Conservation (phyloP, 2,329 filamentous ascomycete genomes). For the Xylariaceae sp. region DNA sequence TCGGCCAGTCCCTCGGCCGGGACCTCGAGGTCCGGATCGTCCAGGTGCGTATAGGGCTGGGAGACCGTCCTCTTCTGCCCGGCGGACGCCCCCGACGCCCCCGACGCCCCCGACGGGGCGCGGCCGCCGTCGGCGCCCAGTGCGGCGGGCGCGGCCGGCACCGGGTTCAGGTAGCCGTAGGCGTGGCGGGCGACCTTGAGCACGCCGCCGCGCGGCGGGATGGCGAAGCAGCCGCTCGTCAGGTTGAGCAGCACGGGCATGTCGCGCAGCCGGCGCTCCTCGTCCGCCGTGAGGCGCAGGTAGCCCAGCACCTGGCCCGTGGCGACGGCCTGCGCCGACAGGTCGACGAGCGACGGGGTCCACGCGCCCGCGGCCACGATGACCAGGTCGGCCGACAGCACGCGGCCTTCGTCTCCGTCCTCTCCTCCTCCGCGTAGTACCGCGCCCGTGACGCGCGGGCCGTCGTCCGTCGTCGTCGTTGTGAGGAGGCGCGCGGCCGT, state of each 20-base stretch:
- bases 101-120: too few relatives aligned
- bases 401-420: conserved; percentile 31
- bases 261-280: conserved; percentile 56
- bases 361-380: conserved; percentile 83
- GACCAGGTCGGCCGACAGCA: conserved; percentile 60
- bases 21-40: conserved; percentile 39
- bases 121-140: conserved; percentile 5
- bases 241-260: conserved; percentile 70
- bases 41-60: conserved; percentile 39
- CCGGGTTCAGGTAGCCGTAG: conserved; percentile 58
- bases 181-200: conserved; percentile 65
- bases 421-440: conserved; percentile 30
- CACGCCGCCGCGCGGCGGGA: conserved; percentile 55
- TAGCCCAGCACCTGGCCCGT: conserved; percentile 80
- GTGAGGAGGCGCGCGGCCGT: conserved; percentile 34
- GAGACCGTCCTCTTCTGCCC: conserved; percentile 21
- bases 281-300: conserved; percentile 62
- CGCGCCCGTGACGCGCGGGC: conserved; percentile 46
- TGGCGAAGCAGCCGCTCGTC: conserved; percentile 64
- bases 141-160: conserved; percentile 22
- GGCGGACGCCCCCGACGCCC: conserved; percentile 2
- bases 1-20: conserved; percentile 54
- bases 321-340: conserved; percentile 67
- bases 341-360: conserved; percentile 70
- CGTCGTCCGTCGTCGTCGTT: conserved; percentile 22